Evolutionary conservation across 2,329 filamentous ascomycete genomes (phyloP), one percentile per base, ranked within the genome.

Genomic region (Epichloe coenophiala): DNA sequence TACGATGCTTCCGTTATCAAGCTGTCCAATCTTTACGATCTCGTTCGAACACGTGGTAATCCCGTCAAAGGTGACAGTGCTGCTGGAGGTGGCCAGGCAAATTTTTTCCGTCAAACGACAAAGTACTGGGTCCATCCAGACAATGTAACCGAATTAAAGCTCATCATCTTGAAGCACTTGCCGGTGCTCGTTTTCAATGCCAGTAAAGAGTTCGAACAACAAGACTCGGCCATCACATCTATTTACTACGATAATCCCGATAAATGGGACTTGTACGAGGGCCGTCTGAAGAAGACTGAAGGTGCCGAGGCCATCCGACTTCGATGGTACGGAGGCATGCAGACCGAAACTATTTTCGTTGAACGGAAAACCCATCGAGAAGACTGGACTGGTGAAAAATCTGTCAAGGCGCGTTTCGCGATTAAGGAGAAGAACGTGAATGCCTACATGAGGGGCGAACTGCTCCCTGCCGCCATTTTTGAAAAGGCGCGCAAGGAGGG

Each of bases 41-140:
- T 94, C 41, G 93, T 97, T 15, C 83, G 93, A 50, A 98, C 91
- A 2, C 80, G 91, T 58, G 93, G 93, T 52, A 91, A 94, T 64
- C 93, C 93, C 0, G 82, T 88, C 61, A 90, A 88, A 69, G 93
- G 93, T 51, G 93, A 98, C 67, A 88, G 88, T 58, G 75, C 90
- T 7, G 93, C 93, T 15, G 93, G 93, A 59, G 93, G 91, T 50
- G 81, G 78, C 56, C 93, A 98, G 68, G 91, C 90, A 63, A 97
- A 86, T 73, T 98, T 98, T 63, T 82, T 98, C 55, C 86, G 93
- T 53, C 88, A 97, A 64, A 98, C 93, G 1, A 98, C 93, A 35
- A 98, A 98, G 69, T 98, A 98, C 72, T 98, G 93, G 93, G 93
- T 98, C 44, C 93, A 98, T 63, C 88, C 87, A 3, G 93, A 97